Percentiles rank a stretch among this genome's conserved stretches.
These are phyloP conservation scores for Serendipita sp. DNA, from an alignment of 768 basidiomycete species.

Conservation along the genomic window DNA sequence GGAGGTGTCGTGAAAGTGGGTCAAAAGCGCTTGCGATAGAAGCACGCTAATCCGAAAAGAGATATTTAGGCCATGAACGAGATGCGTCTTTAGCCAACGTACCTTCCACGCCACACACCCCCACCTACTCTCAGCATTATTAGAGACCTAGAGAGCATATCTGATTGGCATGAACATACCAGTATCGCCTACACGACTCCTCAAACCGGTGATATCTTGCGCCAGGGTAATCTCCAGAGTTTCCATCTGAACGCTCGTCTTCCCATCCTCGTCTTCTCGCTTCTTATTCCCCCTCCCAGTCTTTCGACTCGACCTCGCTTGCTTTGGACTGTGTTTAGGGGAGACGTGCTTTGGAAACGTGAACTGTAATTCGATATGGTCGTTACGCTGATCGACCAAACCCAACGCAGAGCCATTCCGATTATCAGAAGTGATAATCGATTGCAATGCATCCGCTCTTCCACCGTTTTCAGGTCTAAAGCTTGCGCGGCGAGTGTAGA, in stretches of 20 bases:
- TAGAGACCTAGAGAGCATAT: not conserved
- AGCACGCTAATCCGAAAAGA: conserved; percentile 35
- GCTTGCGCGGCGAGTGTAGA: conserved; percentile 10
- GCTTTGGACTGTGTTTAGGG: not conserved
- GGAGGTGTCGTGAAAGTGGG: conserved; percentile 32
- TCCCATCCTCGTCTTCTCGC: not conserved
- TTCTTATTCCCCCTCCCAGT: not conserved
- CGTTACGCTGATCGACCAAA: conserved; percentile 12
- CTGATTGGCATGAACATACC: conserved; percentile 16
- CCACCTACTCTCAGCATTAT: conserved; percentile 26
- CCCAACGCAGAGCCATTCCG: conserved; percentile 10
- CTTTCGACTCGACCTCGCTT: too few species aligned
- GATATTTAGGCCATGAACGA: not conserved
- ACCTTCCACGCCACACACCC: conserved; percentile 78
- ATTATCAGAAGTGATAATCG: not conserved
- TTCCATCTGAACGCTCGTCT: conserved; percentile 16
- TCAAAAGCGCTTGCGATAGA: conserved; percentile 44
- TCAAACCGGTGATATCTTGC: conserved; percentile 63
- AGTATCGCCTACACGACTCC: conserved; percentile 63
- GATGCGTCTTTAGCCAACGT: conserved; percentile 5
- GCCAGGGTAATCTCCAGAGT: conserved; percentile 33
- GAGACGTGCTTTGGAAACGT: conserved; percentile 7
- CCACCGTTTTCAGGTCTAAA: not conserved
- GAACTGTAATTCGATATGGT: conserved; percentile 9
- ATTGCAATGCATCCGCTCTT: not conserved